Conservation (phyloP, 208 protist species). For the Strigomonas galati region DNA sequence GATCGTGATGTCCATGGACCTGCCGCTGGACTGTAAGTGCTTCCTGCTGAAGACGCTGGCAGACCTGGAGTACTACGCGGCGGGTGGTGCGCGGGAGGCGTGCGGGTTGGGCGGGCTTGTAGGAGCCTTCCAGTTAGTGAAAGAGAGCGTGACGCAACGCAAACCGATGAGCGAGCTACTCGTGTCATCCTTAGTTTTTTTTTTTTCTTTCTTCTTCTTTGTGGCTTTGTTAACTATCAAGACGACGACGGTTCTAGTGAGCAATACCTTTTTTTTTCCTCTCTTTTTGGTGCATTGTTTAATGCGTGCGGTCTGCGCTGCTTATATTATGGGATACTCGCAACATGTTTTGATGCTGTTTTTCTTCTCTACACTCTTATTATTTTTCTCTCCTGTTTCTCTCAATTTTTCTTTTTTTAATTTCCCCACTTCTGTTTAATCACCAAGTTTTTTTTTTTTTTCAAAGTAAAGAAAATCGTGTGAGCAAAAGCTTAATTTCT, state of each 20-base stretch:
- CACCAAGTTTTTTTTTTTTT: too few species aligned
- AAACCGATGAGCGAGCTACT: conserved; percentile 54
- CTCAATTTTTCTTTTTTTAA: background rate
- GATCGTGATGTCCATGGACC: conserved; percentile 80
- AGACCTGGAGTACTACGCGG: conserved; percentile 80
- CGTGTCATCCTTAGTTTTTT: background rate
- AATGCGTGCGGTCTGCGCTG: background rate
- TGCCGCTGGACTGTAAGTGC: conserved; percentile 81
- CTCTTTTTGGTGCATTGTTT: background rate
- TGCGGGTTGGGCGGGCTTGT: conserved; percentile 60
- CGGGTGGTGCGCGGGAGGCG: conserved; percentile 57
- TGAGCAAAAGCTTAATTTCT: background rate
- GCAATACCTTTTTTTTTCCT: too few species aligned
- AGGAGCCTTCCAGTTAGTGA: conserved; percentile 81
- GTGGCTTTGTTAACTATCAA: background rate
- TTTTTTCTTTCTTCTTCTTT: background rate
- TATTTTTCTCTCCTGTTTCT: background rate
- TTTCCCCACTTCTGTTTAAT: background rate
- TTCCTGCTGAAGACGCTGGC: conserved; percentile 76
- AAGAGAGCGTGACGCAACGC: conserved; percentile 74
- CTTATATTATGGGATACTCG: too few species aligned
- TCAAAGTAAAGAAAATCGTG: too few species aligned
- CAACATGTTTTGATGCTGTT: background rate
- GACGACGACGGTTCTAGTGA: too few species aligned
- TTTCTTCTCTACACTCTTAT: background rate